Conservation (phyloP, 257 asterid species). For the Solanum etuberosum region DNA sequence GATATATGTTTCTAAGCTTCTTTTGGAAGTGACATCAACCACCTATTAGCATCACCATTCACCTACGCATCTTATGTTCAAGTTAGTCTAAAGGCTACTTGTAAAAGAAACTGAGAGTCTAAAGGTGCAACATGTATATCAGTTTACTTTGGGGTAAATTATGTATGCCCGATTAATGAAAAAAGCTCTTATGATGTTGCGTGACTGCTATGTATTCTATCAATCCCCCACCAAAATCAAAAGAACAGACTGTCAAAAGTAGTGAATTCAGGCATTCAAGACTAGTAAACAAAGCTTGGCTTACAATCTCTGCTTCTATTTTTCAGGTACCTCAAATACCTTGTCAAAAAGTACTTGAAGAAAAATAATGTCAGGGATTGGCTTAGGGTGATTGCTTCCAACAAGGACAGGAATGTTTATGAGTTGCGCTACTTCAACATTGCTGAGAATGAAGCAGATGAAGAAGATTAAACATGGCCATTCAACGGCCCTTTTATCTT, state of each 20-base stretch:
- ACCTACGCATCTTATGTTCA: not conserved
- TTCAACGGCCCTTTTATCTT: not conserved
- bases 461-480: conserved; percentile 22
- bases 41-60: not conserved
- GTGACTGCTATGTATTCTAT: not conserved
- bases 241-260: not conserved
- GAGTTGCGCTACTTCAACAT: conserved; percentile 75
- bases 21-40: not conserved
- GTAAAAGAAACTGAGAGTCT: not conserved
- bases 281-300: not conserved
- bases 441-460: conserved; percentile 68
- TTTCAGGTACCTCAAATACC: conserved; percentile 58
- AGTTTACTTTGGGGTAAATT: not conserved
- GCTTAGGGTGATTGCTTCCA: conserved; percentile 74
- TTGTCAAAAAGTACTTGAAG: conserved; percentile 78
- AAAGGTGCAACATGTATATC: not conserved
- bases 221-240: not conserved
- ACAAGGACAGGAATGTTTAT: conserved; percentile 64
- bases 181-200: not conserved
- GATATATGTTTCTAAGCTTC: not conserved
- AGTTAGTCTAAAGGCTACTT: not conserved
- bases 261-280: not conserved
- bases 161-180: not conserved
- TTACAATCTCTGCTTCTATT: not conserved
- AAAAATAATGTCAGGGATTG: conserved; percentile 72